Conservation (phyloP, 768 basidiomycete species). For the Trametes coccinea region DNA sequence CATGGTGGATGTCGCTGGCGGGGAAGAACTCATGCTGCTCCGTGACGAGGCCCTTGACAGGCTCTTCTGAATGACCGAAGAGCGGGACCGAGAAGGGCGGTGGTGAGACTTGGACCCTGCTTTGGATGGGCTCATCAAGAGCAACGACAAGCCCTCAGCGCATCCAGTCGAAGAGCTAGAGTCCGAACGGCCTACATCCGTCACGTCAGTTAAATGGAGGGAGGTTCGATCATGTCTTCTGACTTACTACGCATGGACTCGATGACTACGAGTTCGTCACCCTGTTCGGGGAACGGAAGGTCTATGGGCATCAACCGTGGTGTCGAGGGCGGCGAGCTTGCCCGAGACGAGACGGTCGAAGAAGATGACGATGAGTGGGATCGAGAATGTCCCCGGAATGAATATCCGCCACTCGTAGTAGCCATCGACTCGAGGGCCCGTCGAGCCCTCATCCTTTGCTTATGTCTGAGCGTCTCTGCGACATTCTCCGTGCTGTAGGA, state of each 20-base stretch:
- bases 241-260: neutral
- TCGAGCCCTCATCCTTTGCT: conserved; percentile 8
- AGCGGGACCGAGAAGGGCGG: conserved; percentile 5
- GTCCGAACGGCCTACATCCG: neutral
- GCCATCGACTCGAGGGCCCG: neutral
- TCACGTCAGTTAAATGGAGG: too few relatives aligned
- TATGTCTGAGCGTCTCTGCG: conserved; percentile 1
- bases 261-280: neutral
- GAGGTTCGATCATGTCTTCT: too few relatives aligned
- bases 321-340: neutral
- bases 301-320: neutral
- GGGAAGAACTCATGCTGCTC: neutral
- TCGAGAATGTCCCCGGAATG: neutral
- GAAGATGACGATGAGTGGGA: neutral
- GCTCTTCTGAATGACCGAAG: neutral
- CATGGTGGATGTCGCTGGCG: neutral
- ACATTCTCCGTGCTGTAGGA: conserved; percentile 7
- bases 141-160: neutral
- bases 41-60: neutral
- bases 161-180: neutral
- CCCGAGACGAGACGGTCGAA: neutral
- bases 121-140: too few relatives aligned
- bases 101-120: neutral
- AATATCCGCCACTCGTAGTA: too few relatives aligned
- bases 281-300: neutral